Evolutionary conservation across 2,329 filamentous ascomycete genomes (phyloP).

Genomic region (Botrytis elliptica): DNA sequence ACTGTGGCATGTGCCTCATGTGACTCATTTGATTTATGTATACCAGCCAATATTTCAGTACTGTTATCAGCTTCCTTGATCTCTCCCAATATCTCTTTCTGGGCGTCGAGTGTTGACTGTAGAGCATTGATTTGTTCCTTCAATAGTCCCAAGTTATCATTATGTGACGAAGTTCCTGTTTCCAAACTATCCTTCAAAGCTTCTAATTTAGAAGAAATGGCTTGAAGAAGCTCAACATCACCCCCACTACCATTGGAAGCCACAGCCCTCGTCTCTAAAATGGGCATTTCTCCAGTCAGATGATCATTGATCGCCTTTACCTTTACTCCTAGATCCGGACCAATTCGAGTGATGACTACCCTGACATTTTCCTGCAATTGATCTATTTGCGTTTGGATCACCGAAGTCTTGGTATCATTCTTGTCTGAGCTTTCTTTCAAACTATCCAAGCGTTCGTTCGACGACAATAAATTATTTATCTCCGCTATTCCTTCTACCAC

Average conservation of each 20-base stretch:
- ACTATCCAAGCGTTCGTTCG: slow-evolving; percentile 28
- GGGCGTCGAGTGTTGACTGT: slow-evolving; percentile 28
- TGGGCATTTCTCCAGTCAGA: not conserved
- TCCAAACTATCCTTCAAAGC: slow-evolving; percentile 30
- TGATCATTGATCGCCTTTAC: slow-evolving; percentile 31
- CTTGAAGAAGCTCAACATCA: slow-evolving; percentile 29
- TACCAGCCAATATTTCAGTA: slow-evolving; percentile 33
- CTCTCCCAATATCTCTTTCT: slow-evolving; percentile 27
- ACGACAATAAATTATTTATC: slow-evolving; percentile 29
- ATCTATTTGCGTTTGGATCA: slow-evolving; percentile 37
- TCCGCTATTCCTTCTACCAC: slow-evolving; percentile 26
- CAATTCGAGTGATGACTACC: slow-evolving; percentile 31
- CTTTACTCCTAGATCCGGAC: slow-evolving; percentile 32
- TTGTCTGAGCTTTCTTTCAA: slow-evolving; percentile 31
- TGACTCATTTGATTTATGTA: slow-evolving; percentile 34
- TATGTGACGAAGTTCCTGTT: slow-evolving; percentile 23
- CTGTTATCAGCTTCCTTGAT: slow-evolving; percentile 27
- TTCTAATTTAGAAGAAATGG: slow-evolving; percentile 29
- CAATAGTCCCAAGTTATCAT: slow-evolving; percentile 25
- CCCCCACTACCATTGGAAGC: slow-evolving; percentile 10
- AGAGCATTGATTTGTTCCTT: slow-evolving; percentile 30
- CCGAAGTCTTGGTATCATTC: slow-evolving; percentile 30
- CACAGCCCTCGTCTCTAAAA: not conserved
- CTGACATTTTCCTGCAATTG: slow-evolving; percentile 37
- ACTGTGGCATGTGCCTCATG: slow-evolving; percentile 31